Evolutionary conservation across 805 yeast species (phyloP).

Genomic region (Ogataea methanolica): DNA sequence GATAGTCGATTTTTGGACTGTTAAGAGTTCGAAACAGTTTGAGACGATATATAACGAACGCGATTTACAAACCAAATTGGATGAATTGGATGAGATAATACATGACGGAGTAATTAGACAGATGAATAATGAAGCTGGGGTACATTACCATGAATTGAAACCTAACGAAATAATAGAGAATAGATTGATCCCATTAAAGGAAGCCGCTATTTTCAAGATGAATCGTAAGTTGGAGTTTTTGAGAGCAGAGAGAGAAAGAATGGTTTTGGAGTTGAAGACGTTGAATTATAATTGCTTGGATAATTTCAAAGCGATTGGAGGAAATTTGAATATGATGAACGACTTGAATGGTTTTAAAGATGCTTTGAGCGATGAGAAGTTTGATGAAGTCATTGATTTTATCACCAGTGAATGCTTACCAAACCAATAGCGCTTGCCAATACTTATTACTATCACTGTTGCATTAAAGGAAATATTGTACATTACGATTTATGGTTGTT

Average conservation of each 20-base stretch:
- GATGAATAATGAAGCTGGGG: constrained; percentile 8
- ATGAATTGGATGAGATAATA: constrained; percentile 45
- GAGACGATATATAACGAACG: constrained; percentile 43
- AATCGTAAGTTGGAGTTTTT: constrained; percentile 11
- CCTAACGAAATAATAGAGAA: constrained; percentile 22
- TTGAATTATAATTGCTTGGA: constrained; percentile 6
- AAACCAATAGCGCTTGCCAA: not conserved
- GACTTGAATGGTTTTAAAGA: constrained; percentile 1
- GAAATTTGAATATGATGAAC: constrained; percentile 7
- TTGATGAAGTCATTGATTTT: constrained; percentile 15
- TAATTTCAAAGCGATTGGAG: constrained; percentile 8
- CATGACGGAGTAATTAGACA: constrained; percentile 29
- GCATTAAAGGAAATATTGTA: no score
- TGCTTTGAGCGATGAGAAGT: constrained; percentile 3
- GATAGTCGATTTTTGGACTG: constrained; percentile 40
- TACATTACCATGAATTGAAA: constrained; percentile 6
- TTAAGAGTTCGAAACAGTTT: constrained; percentile 40
- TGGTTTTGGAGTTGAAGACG: constrained; percentile 8
- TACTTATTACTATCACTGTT: no score
- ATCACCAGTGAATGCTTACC: constrained; percentile 12
- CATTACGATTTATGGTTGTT: no score
- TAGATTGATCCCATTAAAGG: constrained; percentile 10
- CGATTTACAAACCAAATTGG: constrained; percentile 37
- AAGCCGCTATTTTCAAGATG: constrained; percentile 11
- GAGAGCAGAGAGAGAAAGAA: constrained; percentile 9